These are phyloP conservation scores for Diophrys appendiculata DNA, from an alignment of 73 alveolate genomes.

Conservation along the genomic window DNA sequence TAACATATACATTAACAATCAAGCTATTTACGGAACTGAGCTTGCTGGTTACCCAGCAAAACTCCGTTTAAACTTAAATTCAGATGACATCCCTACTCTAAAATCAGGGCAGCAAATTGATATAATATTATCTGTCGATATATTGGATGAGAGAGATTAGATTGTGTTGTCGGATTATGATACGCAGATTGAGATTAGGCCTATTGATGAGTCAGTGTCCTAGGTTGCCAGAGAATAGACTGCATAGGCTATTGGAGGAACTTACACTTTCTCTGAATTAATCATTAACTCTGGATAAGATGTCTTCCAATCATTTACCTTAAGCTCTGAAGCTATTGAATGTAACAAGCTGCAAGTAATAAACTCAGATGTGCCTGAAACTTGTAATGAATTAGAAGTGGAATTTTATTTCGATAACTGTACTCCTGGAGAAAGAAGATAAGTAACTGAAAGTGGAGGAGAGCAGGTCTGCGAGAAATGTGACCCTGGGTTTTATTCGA, in stretches of 20 bases:
- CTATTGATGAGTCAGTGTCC: neutral
- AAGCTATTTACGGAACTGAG: neutral
- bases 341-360: neutral
- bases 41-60: neutral
- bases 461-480: no score
- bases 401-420: neutral
- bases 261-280: no score
- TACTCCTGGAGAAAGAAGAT: no score
- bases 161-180: neutral
- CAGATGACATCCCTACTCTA: neutral
- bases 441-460: no score
- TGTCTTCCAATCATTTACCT: no score
- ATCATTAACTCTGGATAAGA: no score
- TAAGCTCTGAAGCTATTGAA: no score
- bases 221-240: neutral
- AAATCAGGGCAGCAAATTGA: neutral
- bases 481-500: slow-evolving; percentile 6
- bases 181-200: neutral
- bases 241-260: neutral
- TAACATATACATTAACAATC: no score
- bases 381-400: neutral
- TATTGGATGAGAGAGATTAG: neutral
- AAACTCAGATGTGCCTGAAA: neutral
- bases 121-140: neutral
- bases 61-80: neutral